Evolutionary conservation across 1,284 basidiomycete genomes (phyloP).

Genomic region (Ganoderma sinense): DNA sequence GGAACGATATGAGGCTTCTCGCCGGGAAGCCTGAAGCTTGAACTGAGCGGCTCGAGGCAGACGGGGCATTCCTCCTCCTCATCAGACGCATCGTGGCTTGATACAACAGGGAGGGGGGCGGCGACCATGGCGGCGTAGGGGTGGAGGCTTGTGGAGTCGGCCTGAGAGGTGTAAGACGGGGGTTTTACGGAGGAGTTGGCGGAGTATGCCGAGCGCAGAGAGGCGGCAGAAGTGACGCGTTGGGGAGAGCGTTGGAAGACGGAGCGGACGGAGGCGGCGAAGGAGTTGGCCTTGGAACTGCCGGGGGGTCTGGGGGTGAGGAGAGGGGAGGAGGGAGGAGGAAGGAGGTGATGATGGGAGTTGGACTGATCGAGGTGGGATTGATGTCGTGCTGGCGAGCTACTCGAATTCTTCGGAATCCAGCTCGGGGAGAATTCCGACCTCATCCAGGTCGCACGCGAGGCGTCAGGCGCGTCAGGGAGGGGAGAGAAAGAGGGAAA

Average conservation of each 20-base stretch:
- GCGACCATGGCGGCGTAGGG: constrained; percentile 64
- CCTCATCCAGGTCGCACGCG: constrained; percentile 35
- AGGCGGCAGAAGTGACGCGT: constrained; percentile 44
- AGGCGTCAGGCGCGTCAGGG: constrained; percentile 8
- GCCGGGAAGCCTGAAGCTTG: constrained; percentile 87
- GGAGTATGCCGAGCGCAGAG: constrained; percentile 47
- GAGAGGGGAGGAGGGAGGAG: constrained; percentile 50
- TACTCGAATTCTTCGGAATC: constrained; percentile 37
- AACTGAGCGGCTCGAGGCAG: constrained; percentile 89
- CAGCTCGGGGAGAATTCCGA: constrained; percentile 33
- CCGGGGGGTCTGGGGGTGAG: constrained; percentile 43
- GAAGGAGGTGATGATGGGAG: constrained; percentile 49
- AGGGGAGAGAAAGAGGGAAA: not conserved
- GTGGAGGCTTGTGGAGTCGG: constrained; percentile 42
- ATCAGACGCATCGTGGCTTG: constrained; percentile 65
- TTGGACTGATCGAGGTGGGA: constrained; percentile 39
- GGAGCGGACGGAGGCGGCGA: constrained; percentile 46
- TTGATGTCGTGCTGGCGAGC: constrained; percentile 34
- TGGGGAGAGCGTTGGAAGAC: constrained; percentile 44
- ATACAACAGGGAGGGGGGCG: constrained; percentile 72
- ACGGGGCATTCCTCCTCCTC: constrained; percentile 91
- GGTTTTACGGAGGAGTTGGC: constrained; percentile 35
- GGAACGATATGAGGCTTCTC: constrained; percentile 98
- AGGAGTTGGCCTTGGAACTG: constrained; percentile 43
- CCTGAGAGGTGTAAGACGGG: constrained; percentile 29